phyloP scores from a whole-genome alignment of 2,329 filamentous ascomycete species.

The Beauveria scarabaeidicola region DNA sequence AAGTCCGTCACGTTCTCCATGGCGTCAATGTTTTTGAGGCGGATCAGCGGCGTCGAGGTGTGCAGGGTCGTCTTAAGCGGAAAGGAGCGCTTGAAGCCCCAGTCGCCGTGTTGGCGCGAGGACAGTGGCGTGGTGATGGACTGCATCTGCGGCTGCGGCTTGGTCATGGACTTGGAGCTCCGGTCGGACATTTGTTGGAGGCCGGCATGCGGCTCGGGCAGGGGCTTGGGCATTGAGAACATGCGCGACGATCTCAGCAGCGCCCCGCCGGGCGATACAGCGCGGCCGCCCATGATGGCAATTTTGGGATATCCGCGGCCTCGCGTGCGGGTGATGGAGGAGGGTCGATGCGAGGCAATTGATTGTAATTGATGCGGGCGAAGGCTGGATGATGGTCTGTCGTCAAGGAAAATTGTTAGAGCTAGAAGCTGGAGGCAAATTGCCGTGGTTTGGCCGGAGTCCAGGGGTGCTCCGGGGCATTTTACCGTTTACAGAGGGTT shows the following conservation, averaged over 20 bases:
- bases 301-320: conserved; percentile 19
- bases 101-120: conserved; percentile 72
- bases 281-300: conserved; percentile 23
- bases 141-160: conserved; percentile 71
- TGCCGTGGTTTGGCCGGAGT: conserved; percentile 11
- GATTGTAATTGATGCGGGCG: conserved; percentile 9
- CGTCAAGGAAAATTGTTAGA: conserved; percentile 4
- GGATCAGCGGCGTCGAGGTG: conserved; percentile 64
- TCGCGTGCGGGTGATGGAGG: conserved; percentile 18
- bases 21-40: conserved; percentile 72
- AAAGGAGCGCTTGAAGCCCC: conserved; percentile 82
- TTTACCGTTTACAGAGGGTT: neutral
- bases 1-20: conserved; percentile 87
- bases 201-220: conserved; percentile 54
- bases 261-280: conserved; percentile 52
- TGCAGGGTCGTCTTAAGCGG: conserved; percentile 67
- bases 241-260: conserved; percentile 81
- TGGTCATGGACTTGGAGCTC: conserved; percentile 46
- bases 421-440: conserved; percentile 5
- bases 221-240: conserved; percentile 74
- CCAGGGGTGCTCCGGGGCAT: neutral
- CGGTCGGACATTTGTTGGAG: conserved; percentile 25
- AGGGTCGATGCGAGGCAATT: conserved; percentile 14
- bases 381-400: conserved; percentile 22
- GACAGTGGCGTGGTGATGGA: conserved; percentile 69